Percentiles rank a stretch among this genome's conserved stretches.
These are phyloP conservation scores for Vigna reflexopilosa DNA, from an alignment of 306 rosid species.

Conservation along the genomic window DNA sequence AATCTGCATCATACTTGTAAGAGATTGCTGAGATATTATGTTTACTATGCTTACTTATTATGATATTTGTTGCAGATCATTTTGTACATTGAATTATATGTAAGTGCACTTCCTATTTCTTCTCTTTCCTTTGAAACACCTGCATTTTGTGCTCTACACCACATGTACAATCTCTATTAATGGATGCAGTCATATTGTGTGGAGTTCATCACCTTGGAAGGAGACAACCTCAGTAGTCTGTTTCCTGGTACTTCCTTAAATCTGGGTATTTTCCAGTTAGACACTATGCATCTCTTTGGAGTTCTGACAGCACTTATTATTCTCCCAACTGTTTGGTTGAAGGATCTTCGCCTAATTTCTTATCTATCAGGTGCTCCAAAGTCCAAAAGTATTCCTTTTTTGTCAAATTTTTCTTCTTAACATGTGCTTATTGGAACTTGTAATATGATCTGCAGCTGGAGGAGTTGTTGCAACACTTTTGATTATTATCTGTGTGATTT, in stretches of 20 bases:
- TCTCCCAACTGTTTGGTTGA: conserved; percentile 79
- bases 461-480: conserved; percentile 67
- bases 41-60: conserved; percentile 20
- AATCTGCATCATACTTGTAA: not conserved
- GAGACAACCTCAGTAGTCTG: conserved; percentile 71
- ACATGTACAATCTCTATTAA: conserved; percentile 25
- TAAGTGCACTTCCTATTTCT: conserved; percentile 52
- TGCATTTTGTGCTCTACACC: conserved; percentile 7
- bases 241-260: conserved; percentile 70
- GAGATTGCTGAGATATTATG: conserved; percentile 20
- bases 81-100: conserved; percentile 76
- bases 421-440: conserved; percentile 30
- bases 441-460: conserved; percentile 59
- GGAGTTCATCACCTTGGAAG: conserved; percentile 78
- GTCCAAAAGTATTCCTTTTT: not conserved
- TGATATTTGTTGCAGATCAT: conserved; percentile 65
- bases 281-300: conserved; percentile 72
- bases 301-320: conserved; percentile 66
- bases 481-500: conserved; percentile 59
- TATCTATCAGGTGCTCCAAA: conserved; percentile 67
- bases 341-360: conserved; percentile 70
- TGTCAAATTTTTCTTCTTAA: not conserved
- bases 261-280: conserved; percentile 57
- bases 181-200: conserved; percentile 69
- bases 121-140: not conserved